A percentile compares a stretch with the other conserved stretches of the same genome.
These are phyloP conservation scores for Delonix regia DNA, from an alignment of 306 rosid species.

Conservation along the genomic window DNA sequence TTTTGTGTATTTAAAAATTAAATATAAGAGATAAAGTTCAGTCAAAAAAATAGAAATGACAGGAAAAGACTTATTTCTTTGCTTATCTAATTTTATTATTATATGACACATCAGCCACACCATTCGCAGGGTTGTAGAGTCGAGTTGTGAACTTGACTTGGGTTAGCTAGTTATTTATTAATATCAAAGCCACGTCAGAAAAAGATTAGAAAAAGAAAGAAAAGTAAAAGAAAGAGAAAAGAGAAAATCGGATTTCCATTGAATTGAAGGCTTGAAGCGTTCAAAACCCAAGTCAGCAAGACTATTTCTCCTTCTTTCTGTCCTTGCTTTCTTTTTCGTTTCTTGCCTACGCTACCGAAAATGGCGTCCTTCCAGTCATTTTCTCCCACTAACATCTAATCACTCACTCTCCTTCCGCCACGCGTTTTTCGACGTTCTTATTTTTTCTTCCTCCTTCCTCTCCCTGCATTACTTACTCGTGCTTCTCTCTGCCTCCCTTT, in stretches of 20 bases:
- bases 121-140: not conserved
- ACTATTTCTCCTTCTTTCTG: not conserved
- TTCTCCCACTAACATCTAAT: slow-evolving; percentile 5
- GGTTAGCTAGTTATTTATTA: not conserved
- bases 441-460: not conserved
- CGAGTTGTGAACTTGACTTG: not conserved
- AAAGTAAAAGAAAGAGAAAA: not conserved
- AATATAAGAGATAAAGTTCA: too few relatives aligned
- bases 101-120: too few relatives aligned
- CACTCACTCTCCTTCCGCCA: not conserved
- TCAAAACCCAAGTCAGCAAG: not conserved
- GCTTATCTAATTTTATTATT: too few relatives aligned
- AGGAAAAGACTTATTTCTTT: too few relatives aligned
- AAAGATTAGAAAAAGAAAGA: too few relatives aligned
- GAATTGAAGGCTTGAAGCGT: not conserved
- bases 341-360: slow-evolving; percentile 38
- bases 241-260: slow-evolving; percentile 24
- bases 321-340: not conserved
- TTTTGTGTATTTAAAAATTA: too few relatives aligned
- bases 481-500: not conserved
- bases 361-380: slow-evolving; percentile 38
- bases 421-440: not conserved
- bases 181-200: not conserved
- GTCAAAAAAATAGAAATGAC: too few relatives aligned
- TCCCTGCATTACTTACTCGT: not conserved